phyloP scores from a whole-genome alignment of 352 stramenopile genomes.

The Globisporangium okanoganense region DNA sequence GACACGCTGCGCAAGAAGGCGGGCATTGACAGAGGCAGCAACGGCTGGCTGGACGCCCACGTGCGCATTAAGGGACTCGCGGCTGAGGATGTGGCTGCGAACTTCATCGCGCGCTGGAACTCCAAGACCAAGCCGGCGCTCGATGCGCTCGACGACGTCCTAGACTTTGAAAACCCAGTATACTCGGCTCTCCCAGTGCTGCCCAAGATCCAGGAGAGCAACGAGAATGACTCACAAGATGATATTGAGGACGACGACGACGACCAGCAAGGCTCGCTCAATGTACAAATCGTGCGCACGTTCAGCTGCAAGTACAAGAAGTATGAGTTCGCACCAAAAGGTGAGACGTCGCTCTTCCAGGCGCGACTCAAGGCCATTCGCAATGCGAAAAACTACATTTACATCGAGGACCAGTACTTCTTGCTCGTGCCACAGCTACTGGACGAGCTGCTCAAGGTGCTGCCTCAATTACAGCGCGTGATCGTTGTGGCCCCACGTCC shows the following conservation, averaged over 20 bases:
- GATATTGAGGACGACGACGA: conserved; percentile 9
- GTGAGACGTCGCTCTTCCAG: conserved; percentile 47
- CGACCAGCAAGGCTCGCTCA: conserved; percentile 18
- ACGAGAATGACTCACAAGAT: not conserved
- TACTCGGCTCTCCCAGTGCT: conserved; percentile 16
- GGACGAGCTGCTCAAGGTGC: conserved; percentile 32
- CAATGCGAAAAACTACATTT: conserved; percentile 60
- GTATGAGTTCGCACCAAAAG: conserved; percentile 49
- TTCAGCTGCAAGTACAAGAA: conserved; percentile 49
- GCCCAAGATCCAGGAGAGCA: conserved; percentile 7
- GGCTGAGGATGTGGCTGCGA: conserved; percentile 44
- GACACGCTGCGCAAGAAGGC: conserved; percentile 27
- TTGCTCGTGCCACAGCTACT: conserved; percentile 41
- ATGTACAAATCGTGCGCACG: conserved; percentile 51
- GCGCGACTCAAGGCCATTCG: conserved; percentile 47
- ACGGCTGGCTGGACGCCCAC: conserved; percentile 54
- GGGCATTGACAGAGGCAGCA: conserved; percentile 23
- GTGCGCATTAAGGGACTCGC: conserved; percentile 42
- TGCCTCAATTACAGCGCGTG: conserved; percentile 40
- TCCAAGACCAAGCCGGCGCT: conserved; percentile 24
- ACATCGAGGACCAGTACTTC: conserved; percentile 73
- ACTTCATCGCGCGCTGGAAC: conserved; percentile 57
- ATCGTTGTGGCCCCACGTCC: conserved; percentile 39
- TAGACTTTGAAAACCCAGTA: conserved; percentile 47
- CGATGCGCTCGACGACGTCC: conserved; percentile 24